Percentiles rank a stretch among this genome's conserved stretches.
Conservation (phyloP, 768 basidiomycete genomes). For the Fomitopsis serialis region DNA sequence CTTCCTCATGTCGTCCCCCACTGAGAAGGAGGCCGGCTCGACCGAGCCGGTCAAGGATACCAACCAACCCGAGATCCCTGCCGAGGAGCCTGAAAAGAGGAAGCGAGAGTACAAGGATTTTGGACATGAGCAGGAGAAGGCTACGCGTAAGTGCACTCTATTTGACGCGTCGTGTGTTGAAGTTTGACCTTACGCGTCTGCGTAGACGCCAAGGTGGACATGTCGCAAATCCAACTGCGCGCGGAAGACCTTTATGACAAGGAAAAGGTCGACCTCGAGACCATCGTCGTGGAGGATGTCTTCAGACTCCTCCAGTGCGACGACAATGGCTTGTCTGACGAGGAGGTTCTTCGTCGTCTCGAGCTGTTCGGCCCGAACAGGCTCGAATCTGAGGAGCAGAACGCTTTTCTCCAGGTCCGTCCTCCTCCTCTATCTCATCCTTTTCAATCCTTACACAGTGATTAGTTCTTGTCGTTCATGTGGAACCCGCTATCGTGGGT, state of each 20-base stretch:
- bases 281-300: conserved; percentile 93
- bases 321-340: conserved; percentile 67
- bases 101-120: conserved; percentile 90
- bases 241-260: conserved; percentile 95
- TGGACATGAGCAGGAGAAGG: conserved; percentile 53
- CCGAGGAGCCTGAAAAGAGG: conserved; percentile 33
- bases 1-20: conserved; percentile 32
- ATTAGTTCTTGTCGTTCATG: conserved; percentile 92
- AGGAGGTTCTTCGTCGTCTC: conserved; percentile 79
- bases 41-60: conserved; percentile 34
- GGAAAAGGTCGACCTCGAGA: conserved; percentile 99
- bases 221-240: conserved; percentile 85
- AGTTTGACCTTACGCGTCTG: conserved; percentile 10
- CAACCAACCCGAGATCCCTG: conserved; percentile 26
- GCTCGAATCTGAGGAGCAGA: conserved; percentile 87
- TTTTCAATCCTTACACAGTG: neutral
- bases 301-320: conserved; percentile 92
- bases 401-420: conserved; percentile 80
- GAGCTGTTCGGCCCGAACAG: conserved; percentile 97
- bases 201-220: conserved; percentile 81
- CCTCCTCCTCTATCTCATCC: conserved; percentile 1
- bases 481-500: conserved; percentile 99
- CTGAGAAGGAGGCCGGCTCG: conserved; percentile 66
- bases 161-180: neutral
- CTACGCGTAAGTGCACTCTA: conserved; percentile 63